Evolutionary conservation across 805 yeast genomes (phyloP), one percentile per base, ranked within the genome.

Genomic region (Metschnikowia kofuensis): DNA sequence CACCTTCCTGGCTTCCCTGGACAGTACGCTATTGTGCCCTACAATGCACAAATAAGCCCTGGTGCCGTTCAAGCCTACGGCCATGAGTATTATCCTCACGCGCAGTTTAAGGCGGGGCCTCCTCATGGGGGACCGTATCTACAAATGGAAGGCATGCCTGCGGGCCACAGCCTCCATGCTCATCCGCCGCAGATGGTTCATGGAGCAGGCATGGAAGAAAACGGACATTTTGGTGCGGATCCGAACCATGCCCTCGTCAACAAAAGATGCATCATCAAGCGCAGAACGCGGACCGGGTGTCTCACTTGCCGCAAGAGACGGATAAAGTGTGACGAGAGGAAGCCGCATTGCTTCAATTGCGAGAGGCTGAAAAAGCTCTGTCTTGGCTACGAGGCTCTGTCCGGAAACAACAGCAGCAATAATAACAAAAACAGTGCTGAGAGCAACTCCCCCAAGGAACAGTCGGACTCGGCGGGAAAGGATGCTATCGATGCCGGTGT

Each of bases 231-330:
- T 16, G 44, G 42, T 21, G 16, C 45, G n/a, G 57, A 52, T 27
- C 55, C 65, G 31, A 67, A 66, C 48, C 63, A 66, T 39, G 68
- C 70, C 27, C 53, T 64, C 46, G 35, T 68, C 42, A 62, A 64
- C 55, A 70, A 70, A 50, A 60, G 77, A 43, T 63, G 79, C 42
- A 72, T 75, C 52, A 74, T 80, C 51, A 77, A 82, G 58, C 69
- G 84, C 40, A 70, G 91, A 44, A 85, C 90, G 2, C 72, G 87
- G 58, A 84, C 90, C 0, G 92, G 92, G 2, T 85, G 91, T 62
- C 65, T 84, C 48, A 85, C 91, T 1, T 85, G 91, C 62, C 74
- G 90, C 32, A 78, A 81, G 60, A 68, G 90, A 52, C 70, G 90
- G 40, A 83, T 85, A 59, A 85, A 85, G 67, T 85, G 91, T 65